Conservation (phyloP, 176 grass and related monocot species). For the Avena insularis region DNA sequence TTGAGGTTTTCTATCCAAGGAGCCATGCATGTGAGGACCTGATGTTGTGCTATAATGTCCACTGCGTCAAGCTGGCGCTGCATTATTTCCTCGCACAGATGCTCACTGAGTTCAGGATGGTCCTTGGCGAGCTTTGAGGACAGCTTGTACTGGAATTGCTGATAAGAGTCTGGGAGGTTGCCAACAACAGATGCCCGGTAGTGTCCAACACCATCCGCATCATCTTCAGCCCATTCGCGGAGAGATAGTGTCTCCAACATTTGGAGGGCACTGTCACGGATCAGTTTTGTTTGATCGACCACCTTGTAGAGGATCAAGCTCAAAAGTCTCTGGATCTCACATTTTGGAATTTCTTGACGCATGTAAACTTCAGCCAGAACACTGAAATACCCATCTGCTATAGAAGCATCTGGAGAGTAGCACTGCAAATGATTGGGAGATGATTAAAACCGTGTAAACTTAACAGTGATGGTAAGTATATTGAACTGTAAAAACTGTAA, state of each 20-base stretch:
- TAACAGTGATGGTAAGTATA: conserved; percentile 29
- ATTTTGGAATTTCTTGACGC: conserved; percentile 93
- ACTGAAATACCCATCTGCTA: conserved; percentile 98
- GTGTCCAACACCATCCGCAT: conserved; percentile 78
- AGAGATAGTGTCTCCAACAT: conserved; percentile 97
- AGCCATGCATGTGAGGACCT: conserved; percentile 97
- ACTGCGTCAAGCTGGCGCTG: conserved; percentile 95
- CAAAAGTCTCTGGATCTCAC: conserved; percentile 89
- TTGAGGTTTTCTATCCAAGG: conserved; percentile 99
- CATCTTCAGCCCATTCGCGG: conserved; percentile 95
- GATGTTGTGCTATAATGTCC: conserved; percentile 98
- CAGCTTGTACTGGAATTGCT: conserved; percentile 97
- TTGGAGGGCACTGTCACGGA: conserved; percentile 93
- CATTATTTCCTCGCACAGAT: conserved; percentile 93
- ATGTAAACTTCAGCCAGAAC: conserved; percentile 98
- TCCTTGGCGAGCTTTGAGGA: conserved; percentile 97
- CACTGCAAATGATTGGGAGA: conserved; percentile 62
- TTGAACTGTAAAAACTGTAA: conserved; percentile 7
- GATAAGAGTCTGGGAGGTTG: conserved; percentile 96
- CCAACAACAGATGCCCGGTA: conserved; percentile 98
- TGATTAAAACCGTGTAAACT: conserved; percentile 22
- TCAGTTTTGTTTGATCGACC: conserved; percentile 92
- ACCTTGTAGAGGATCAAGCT: conserved; percentile 99
- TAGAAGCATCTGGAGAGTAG: conserved; percentile 79
- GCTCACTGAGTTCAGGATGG: conserved; percentile 95